A percentile compares a stretch with the other conserved stretches of the same genome.
phyloP scores from a whole-genome alignment of 305 asterid genomes.

The Rubia occidens region DNA sequence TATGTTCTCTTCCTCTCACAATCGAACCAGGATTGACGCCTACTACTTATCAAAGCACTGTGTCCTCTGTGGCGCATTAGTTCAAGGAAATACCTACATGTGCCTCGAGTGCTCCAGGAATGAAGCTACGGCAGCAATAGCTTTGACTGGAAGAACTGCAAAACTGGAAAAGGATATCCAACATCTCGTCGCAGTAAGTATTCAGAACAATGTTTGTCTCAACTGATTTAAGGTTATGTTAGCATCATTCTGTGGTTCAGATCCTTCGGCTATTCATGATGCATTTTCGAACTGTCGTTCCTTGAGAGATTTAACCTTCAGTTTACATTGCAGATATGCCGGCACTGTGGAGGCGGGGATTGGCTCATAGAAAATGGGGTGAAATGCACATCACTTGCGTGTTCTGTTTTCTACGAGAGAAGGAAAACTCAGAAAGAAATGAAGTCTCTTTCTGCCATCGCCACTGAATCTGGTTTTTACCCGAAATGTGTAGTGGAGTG shows the following conservation, averaged over 20 bases:
- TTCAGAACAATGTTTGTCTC: conserved; percentile 4
- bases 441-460: conserved; percentile 52
- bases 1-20: conserved; percentile 36
- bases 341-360: conserved; percentile 96
- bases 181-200: conserved; percentile 86
- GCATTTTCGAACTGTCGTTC: background rate
- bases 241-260: background rate
- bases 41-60: conserved; percentile 86
- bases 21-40: conserved; percentile 66
- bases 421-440: conserved; percentile 74
- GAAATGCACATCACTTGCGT: conserved; percentile 79
- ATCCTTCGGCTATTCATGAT: background rate
- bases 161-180: conserved; percentile 75
- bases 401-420: conserved; percentile 82
- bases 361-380: conserved; percentile 79
- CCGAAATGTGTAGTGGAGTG: conserved; percentile 75
- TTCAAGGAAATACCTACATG: conserved; percentile 55
- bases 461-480: conserved; percentile 53
- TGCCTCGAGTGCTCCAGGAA: conserved; percentile 58
- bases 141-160: conserved; percentile 72
- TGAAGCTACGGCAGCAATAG: conserved; percentile 50
- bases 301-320: background rate
- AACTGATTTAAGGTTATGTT: background rate
- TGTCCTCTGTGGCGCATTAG: conserved; percentile 65
- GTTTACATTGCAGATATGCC: conserved; percentile 54